These are phyloP conservation scores for Colletotrichum viniferum DNA, from an alignment of 2,329 filamentous ascomycete genomes.

Conservation along the genomic window DNA sequence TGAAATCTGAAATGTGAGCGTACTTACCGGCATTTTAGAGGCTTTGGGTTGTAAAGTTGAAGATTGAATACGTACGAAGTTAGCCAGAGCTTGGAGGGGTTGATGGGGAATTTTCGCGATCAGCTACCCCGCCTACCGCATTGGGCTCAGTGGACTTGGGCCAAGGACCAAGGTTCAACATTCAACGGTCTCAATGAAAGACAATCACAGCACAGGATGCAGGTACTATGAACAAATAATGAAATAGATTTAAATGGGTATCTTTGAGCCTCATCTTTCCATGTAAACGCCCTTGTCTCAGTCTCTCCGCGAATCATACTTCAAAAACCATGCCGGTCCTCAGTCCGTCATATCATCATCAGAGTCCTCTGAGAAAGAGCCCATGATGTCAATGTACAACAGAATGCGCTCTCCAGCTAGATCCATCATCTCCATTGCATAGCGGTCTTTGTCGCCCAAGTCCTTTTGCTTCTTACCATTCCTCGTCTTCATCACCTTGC, in stretches of 20 bases:
- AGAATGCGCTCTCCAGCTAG: slow-evolving; percentile 49
- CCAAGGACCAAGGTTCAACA: not conserved
- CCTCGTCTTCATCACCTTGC: slow-evolving; percentile 27
- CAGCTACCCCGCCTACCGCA: slow-evolving; percentile 17
- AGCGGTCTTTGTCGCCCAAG: slow-evolving; percentile 38
- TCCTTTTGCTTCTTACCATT: slow-evolving; percentile 19
- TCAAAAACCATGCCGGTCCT: not conserved
- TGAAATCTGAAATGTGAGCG: not conserved
- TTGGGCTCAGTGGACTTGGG: not conserved
- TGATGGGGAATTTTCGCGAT: slow-evolving; percentile 5
- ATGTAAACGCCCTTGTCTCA: not conserved
- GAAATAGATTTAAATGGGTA: not conserved
- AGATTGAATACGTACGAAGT: not conserved
- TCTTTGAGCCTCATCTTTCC: not conserved
- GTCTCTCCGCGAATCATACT: not conserved
- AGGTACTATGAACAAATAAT: not conserved
- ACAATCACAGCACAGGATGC: not conserved
- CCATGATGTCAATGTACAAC: slow-evolving; percentile 16
- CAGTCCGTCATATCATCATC: slow-evolving; percentile 7
- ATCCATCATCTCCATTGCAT: slow-evolving; percentile 47
- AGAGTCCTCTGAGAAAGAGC: not conserved
- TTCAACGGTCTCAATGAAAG: not conserved
- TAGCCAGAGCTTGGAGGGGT: not conserved
- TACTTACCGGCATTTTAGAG: not conserved
- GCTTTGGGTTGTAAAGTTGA: not conserved